Conservation (phyloP, 345 rosid genomes). For the Rubroshorea leprosula region DNA sequence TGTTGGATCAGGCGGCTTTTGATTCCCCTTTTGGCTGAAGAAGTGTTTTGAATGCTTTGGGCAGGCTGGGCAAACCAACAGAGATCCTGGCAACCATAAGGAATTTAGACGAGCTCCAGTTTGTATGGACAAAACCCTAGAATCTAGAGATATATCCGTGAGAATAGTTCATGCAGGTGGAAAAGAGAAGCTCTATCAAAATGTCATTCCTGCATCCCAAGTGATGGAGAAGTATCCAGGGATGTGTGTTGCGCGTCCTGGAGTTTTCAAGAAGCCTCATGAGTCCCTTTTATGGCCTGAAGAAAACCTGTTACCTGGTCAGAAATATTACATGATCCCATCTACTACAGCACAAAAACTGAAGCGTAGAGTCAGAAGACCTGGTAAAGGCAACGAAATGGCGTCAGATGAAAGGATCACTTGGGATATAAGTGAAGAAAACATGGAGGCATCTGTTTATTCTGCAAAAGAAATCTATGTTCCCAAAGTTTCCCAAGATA, state of each 20-base stretch:
- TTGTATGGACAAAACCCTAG: slow-evolving; percentile 20
- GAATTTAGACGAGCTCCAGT: slow-evolving; percentile 17
- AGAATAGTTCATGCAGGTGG: slow-evolving; percentile 60
- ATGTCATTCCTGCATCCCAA: slow-evolving; percentile 32
- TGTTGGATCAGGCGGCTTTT: slow-evolving; percentile 20
- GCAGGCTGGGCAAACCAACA: slow-evolving; percentile 11
- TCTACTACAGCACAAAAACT: slow-evolving; percentile 40
- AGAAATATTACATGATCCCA: slow-evolving; percentile 45
- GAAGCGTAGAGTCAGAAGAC: slow-evolving; percentile 24
- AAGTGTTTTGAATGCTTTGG: slow-evolving; percentile 24
- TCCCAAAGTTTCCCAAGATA: slow-evolving; percentile 27
- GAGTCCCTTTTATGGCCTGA: slow-evolving; percentile 39
- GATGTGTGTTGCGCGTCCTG: slow-evolving; percentile 45
- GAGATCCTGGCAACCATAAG: slow-evolving; percentile 14
- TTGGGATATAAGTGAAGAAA: slow-evolving; percentile 21
- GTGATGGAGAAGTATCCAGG: slow-evolving; percentile 55
- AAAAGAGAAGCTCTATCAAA: slow-evolving; percentile 35
- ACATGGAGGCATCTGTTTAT: slow-evolving; percentile 26
- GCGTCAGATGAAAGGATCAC: slow-evolving; percentile 28
- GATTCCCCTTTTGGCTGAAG: slow-evolving; percentile 29
- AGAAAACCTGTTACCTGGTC: slow-evolving; percentile 41
- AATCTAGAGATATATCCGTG: slow-evolving; percentile 30
- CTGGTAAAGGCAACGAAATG: slow-evolving; percentile 14
- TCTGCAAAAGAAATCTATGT: slow-evolving; percentile 44
- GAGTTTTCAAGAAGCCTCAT: slow-evolving; percentile 39